Percentiles rank a stretch among this genome's conserved stretches.
phyloP scores from a whole-genome alignment of 1,284 basidiomycete genomes.

The Naganishia cerealis region DNA sequence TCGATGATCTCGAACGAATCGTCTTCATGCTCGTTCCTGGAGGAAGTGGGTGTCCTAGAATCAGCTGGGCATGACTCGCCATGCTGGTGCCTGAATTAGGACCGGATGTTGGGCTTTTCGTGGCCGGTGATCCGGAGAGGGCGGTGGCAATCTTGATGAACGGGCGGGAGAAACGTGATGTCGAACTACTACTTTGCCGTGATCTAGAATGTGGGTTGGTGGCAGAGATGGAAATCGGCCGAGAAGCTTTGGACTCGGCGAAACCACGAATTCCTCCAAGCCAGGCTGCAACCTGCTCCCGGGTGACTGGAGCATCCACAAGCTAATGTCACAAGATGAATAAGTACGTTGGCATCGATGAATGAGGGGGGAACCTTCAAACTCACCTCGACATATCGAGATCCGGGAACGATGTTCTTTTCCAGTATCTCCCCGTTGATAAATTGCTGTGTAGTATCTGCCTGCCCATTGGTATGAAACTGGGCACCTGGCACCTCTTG shows the following conservation, averaged over 20 bases:
- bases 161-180: slow-evolving; percentile 20
- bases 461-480: slow-evolving; percentile 14
- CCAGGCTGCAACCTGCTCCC: slow-evolving; percentile 12
- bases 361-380: background rate
- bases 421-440: background rate
- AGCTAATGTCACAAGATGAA: background rate
- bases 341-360: background rate
- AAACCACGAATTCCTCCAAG: background rate
- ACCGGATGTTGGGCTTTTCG: slow-evolving; percentile 13
- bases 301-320: slow-evolving; percentile 1
- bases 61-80: background rate
- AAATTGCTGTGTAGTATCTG: background rate
- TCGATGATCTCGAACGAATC: slow-evolving; percentile 12
- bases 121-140: slow-evolving; percentile 5
- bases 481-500: background rate
- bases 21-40: slow-evolving; percentile 21
- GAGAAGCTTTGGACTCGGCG: background rate
- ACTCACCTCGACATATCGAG: slow-evolving; percentile 13
- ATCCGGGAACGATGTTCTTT: background rate
- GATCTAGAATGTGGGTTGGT: background rate
- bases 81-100: slow-evolving; percentile 6
- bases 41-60: slow-evolving; percentile 14
- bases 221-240: background rate
- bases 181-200: slow-evolving; percentile 9
- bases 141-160: slow-evolving; percentile 24